These are phyloP conservation scores for Prunus kanzakura DNA, from an alignment of 306 rosid species.

Conservation along the genomic window DNA sequence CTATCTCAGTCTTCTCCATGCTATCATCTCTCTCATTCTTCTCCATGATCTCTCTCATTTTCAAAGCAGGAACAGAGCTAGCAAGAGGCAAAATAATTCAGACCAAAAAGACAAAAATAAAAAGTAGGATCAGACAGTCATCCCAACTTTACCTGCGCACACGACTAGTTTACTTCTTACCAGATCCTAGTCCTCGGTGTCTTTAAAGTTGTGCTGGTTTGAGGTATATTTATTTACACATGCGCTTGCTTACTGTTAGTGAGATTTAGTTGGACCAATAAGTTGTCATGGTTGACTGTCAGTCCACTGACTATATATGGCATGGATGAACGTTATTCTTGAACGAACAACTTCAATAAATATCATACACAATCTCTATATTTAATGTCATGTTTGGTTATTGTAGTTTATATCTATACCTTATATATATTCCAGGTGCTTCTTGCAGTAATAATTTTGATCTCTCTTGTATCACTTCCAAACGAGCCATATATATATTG, in stretches of 20 bases:
- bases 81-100: no score
- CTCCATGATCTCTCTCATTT: slow-evolving; percentile 22
- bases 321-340: not conserved
- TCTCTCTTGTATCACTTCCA: no score
- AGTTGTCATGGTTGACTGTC: not conserved
- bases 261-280: not conserved
- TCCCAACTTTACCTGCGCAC: not conserved
- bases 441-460: no score
- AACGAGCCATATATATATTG: no score
- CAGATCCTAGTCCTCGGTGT: not conserved
- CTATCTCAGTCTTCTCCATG: no score
- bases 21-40: slow-evolving; percentile 20
- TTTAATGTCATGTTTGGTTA: no score
- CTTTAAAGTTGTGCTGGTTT: not conserved
- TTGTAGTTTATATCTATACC: no score
- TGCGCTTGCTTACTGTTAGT: not conserved
- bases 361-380: no score
- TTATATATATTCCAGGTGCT: no score
- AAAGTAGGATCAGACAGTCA: no score
- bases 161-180: not conserved
- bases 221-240: not conserved
- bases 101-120: no score
- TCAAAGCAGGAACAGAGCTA: not conserved
- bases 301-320: not conserved
- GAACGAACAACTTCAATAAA: not conserved